Evolutionary conservation across 257 asterid genomes (phyloP), one percentile per base, ranked within the genome.

Genomic region (Salvia hispanica): DNA sequence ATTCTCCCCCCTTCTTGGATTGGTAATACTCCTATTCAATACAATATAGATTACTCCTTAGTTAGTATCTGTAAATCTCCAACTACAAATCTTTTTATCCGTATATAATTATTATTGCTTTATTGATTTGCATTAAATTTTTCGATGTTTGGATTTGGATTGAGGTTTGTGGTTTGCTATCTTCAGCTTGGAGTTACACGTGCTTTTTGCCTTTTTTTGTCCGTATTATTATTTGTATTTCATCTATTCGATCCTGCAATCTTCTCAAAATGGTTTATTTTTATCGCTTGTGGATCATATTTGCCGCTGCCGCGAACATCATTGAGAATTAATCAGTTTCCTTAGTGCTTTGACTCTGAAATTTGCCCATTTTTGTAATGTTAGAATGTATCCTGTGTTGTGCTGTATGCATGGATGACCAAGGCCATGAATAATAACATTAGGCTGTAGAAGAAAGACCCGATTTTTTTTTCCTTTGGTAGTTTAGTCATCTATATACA

Each of bases 11-110:
- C 18, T 62, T 31, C 56, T 56, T 50, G 66, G 7, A 16, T 46
- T 50, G 73, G 73, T 73, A 72, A 37, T 18, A 18, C 21, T 18
- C 21, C 21, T 18, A 44, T 43, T 62, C 14, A 13, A n/a, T 40
- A 16, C 58, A 37, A 7, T 40, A 40, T 40, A 40, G 45, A 40
- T 40, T 40, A 7, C 3, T 40, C 45, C 0, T 21, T 25, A 25
- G 3, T 25, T 25, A 25, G 2, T 25, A 25, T 25, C 31, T 25
- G 31, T 25, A 25, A 25, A 25, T 25, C 31, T 25, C 31, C 31
- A 25, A 25, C 31, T 25, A 25, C 43, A 39, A 39, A 39, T 39
- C 8, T 0, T 39, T 6, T 39, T 39, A 39, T 40, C 11, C 45
- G 11, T 42, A 11, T 62, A 9, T 3, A 9, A 54, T 54, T 70